A percentile compares a stretch with the other conserved stretches of the same genome.
Evolutionary conservation across 2,329 filamentous ascomycete species (phyloP).

Genomic region (Fusarium globosum): DNA sequence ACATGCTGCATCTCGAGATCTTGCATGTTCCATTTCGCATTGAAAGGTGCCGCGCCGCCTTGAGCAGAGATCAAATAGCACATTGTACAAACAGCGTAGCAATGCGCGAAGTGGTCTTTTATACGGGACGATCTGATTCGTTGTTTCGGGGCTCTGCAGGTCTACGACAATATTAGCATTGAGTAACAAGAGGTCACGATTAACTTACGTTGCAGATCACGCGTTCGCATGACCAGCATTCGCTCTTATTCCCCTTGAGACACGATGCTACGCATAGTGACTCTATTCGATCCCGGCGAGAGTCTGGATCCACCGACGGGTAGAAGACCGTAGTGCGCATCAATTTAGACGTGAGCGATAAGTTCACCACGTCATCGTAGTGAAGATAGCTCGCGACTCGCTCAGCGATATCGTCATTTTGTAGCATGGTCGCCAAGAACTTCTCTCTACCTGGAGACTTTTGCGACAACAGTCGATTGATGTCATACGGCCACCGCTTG

Average conservation of each 20-base stretch:
- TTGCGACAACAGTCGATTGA: neutral
- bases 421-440: neutral
- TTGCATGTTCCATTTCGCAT: slow-evolving; percentile 23
- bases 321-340: slow-evolving; percentile 1
- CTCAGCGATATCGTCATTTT: neutral
- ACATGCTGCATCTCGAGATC: slow-evolving; percentile 23
- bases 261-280: neutral
- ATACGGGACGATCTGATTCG: neutral
- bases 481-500: neutral
- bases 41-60: neutral
- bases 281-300: neutral
- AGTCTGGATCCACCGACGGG: neutral
- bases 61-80: slow-evolving; percentile 1
- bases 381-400: slow-evolving; percentile 8
- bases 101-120: slow-evolving; percentile 12
- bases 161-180: neutral
- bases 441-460: accelerated
- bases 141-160: neutral
- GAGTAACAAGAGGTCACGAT: accelerated
- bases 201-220: slow-evolving; percentile 18
- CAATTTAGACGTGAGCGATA: slow-evolving; percentile 13
- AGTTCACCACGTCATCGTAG: slow-evolving; percentile 11
- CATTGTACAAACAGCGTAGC: slow-evolving; percentile 16
- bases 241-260: neutral
- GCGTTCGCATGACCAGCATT: slow-evolving; percentile 26